Evolutionary conservation across 2,329 filamentous ascomycete genomes (phyloP), one percentile per base, ranked within the genome.

Genomic region (Claviceps capensis): DNA sequence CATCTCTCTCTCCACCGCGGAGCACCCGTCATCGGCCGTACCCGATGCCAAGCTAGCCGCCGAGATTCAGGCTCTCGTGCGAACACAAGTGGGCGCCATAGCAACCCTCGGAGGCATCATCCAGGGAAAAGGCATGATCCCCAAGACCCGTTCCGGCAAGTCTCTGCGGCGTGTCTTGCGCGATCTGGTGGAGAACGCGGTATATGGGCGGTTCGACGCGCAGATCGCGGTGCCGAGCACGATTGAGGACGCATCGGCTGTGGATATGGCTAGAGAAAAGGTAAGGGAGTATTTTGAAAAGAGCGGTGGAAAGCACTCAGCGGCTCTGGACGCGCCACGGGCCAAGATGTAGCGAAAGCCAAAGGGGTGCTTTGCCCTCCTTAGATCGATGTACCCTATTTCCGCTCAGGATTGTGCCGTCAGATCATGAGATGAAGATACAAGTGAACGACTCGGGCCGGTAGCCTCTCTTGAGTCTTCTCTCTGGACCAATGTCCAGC

Each of bases 131-230:
- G 83, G 83, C 16, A 90, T 95, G 76, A 95, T 96, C 50, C 90
- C 91, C 5, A 90, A 90, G 72, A 96, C 91, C 16, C 72, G 90
- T 30, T 88, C 84, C n/a, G 91, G 91, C 30, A 97, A 96, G 76
- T 95, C 88, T 4, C 67, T 96, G 54, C 75, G 90, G 3, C 74
- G 90, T 23, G 88, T 95, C 36, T 69, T 96, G 64, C 76, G 87
- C 36, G 87, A 95, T 69, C 69, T 96, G 58, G 70, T 95, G 16
- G 90, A 96, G 70, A 88, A 94, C 62, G 88, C 81, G 0, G 81
- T 83, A 5, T 77, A 83, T 54, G 86, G 79, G 1, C 79, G 90
- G 26, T 85, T 85, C 59, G 82, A 84, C 16, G 85, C 81, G 64
- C 72, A 78, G 47, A 84, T 95, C 1, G 74, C 75, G 55, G 79